phyloP scores from a whole-genome alignment of 352 stramenopile genomes.

The Phytopythium oedochilum region DNA sequence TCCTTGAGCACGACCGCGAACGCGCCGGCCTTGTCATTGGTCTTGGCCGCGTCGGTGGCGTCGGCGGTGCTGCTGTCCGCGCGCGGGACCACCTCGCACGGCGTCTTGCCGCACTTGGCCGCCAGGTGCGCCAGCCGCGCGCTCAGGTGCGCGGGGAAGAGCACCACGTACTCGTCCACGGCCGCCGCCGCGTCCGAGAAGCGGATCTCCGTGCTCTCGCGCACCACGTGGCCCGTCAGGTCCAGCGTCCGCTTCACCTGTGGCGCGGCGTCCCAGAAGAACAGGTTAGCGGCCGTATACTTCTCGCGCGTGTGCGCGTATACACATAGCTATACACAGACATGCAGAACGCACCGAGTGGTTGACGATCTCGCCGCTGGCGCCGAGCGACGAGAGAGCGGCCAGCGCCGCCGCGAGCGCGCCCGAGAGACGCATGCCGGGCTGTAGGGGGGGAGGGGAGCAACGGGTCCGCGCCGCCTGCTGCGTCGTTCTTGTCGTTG shows the following conservation, averaged over 20 bases:
- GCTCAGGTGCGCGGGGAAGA: slow-evolving; percentile 50
- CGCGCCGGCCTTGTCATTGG: no score
- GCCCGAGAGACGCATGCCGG: slow-evolving; percentile 1
- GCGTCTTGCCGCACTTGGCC: slow-evolving; percentile 68
- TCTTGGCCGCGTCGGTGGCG: no score
- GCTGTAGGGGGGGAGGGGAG: not conserved
- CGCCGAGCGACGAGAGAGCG: slow-evolving; percentile 23
- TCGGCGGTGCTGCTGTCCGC: slow-evolving; percentile 20
- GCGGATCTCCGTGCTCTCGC: slow-evolving; percentile 63
- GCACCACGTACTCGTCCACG: slow-evolving; percentile 59
- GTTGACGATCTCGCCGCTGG: slow-evolving; percentile 60
- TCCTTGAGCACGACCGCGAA: slow-evolving; percentile 75
- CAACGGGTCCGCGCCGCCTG: not conserved
- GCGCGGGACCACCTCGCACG: slow-evolving; percentile 55
- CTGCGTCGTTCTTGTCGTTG: no score
- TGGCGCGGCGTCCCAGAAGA: no score
- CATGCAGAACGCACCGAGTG: slow-evolving; percentile 39
- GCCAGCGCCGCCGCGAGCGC: slow-evolving; percentile 21
- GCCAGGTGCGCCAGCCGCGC: slow-evolving; percentile 50
- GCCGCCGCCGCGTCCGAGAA: slow-evolving; percentile 58
- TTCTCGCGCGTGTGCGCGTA: not conserved
- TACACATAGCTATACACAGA: not conserved
- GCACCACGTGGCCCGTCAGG: slow-evolving; percentile 80
- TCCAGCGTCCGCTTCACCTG: slow-evolving; percentile 78
- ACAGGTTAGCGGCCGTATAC: not conserved